Conservation (phyloP, 2,329 filamentous ascomycete species). For the Colletotrichum theobromicola region DNA sequence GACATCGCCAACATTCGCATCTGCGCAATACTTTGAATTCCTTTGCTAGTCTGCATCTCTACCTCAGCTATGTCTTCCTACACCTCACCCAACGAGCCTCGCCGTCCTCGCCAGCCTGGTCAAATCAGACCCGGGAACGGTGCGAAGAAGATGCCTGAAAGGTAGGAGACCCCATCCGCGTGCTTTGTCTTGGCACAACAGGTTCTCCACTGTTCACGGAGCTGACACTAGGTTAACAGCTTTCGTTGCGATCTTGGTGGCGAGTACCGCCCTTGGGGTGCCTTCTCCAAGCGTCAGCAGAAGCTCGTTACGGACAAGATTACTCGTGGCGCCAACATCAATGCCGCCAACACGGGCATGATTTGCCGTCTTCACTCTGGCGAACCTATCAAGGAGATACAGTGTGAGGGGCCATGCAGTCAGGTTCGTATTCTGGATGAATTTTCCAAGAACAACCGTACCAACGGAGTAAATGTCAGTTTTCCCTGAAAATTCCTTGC, state of each 20-base stretch:
- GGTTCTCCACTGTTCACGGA: background rate
- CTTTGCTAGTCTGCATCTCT: background rate
- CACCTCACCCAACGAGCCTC: background rate
- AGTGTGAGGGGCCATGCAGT: slow-evolving; percentile 35
- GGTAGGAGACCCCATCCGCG: background rate
- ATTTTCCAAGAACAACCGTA: slow-evolving; percentile 35
- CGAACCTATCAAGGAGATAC: slow-evolving; percentile 27
- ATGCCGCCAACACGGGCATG: slow-evolving; percentile 39
- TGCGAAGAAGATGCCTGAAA: background rate
- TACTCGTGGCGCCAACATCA: slow-evolving; percentile 13
- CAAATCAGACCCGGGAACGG: background rate
- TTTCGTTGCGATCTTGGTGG: slow-evolving; percentile 39
- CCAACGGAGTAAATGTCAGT: slow-evolving; percentile 34
- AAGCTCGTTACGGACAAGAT: slow-evolving; percentile 27
- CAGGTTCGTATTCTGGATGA: slow-evolving; percentile 29
- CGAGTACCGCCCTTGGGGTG: slow-evolving; percentile 37
- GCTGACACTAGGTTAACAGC: slow-evolving; percentile 23
- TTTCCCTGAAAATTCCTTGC: background rate
- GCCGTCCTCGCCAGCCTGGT: background rate
- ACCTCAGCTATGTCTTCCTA: background rate
- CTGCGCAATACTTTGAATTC: background rate
- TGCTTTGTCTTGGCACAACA: background rate
- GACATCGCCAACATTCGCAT: background rate
- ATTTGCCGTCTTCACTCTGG: slow-evolving; percentile 38
- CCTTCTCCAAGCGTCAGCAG: slow-evolving; percentile 39